These are phyloP conservation scores for Climacium dendroides DNA, from an alignment of 225 moss, liverwort and hornwort genomes.

Conservation along the genomic window DNA sequence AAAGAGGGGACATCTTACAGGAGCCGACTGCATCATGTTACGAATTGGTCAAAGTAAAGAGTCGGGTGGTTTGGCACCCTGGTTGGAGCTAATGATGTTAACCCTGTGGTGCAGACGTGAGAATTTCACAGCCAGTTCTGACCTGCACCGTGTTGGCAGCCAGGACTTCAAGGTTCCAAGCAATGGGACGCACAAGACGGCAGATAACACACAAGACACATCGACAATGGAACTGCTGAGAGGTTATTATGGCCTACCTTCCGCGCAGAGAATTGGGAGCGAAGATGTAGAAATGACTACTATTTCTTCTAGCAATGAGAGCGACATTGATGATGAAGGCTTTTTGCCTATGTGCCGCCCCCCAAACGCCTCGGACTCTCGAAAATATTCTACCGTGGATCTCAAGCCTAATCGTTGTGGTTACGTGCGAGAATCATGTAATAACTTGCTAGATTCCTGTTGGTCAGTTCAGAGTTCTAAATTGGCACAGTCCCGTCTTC, in stretches of 20 bases:
- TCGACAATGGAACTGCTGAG: constrained; percentile 82
- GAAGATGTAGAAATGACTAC: constrained; percentile 86
- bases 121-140: background rate
- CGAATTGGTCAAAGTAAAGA: background rate
- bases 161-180: background rate
- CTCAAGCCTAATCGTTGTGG: constrained; percentile 11
- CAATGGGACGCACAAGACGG: constrained; percentile 2
- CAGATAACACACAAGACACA: constrained; percentile 44
- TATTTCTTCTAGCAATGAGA: constrained; percentile 56
- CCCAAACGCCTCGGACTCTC: constrained; percentile 13
- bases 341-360: constrained; percentile 23
- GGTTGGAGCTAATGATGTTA: background rate
- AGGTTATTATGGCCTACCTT: constrained; percentile 69
- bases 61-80: background rate
- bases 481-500: constrained; percentile 10
- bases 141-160: background rate
- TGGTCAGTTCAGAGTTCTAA: constrained; percentile 30
- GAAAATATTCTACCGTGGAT: constrained; percentile 8
- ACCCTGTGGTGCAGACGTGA: constrained; percentile 11
- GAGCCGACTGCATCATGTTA: background rate
- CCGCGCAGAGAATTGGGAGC: constrained; percentile 20
- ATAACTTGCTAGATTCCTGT: constrained; percentile 29
- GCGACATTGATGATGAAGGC: constrained; percentile 51
- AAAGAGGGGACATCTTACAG: background rate
- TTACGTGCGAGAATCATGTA: constrained; percentile 32